phyloP scores from a whole-genome alignment of 148 eudicot genomes.

The Camellia granthamiana region DNA sequence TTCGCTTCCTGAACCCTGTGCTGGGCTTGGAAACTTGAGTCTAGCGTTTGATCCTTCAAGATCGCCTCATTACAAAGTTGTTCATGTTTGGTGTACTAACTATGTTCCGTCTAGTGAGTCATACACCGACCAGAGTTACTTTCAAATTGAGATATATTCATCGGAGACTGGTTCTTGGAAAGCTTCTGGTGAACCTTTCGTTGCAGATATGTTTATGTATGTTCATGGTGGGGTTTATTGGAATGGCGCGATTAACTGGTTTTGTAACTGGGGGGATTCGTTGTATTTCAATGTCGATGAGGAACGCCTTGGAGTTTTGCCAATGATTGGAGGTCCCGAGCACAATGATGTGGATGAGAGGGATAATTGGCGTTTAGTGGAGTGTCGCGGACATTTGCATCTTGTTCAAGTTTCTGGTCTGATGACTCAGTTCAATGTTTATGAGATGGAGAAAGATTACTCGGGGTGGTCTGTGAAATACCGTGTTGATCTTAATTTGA shows the following conservation, averaged over 20 bases:
- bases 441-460: conserved; percentile 29
- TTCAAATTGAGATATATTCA: conserved; percentile 13
- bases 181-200: not conserved
- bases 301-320: conserved; percentile 12
- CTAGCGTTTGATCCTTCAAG: conserved; percentile 13
- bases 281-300: conserved; percentile 17
- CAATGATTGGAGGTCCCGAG: not conserved
- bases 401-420: conserved; percentile 13
- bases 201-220: too few species aligned
- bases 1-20: not conserved
- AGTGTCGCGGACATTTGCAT: conserved; percentile 17
- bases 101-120: not conserved
- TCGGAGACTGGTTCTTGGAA: conserved; percentile 13
- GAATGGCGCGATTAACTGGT: conserved; percentile 23
- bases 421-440: not conserved
- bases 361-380: not conserved
- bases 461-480: conserved; percentile 30
- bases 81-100: not conserved
- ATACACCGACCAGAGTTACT: not conserved
- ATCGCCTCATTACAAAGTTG: too few species aligned
- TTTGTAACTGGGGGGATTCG: not conserved
- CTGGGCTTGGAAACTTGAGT: not conserved
- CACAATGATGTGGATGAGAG: not conserved
- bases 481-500: conserved; percentile 10
- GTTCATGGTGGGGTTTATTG: conserved; percentile 10